Conservation (phyloP, 1,139 yeast genomes). For the Scheffersomyces titani region DNA sequence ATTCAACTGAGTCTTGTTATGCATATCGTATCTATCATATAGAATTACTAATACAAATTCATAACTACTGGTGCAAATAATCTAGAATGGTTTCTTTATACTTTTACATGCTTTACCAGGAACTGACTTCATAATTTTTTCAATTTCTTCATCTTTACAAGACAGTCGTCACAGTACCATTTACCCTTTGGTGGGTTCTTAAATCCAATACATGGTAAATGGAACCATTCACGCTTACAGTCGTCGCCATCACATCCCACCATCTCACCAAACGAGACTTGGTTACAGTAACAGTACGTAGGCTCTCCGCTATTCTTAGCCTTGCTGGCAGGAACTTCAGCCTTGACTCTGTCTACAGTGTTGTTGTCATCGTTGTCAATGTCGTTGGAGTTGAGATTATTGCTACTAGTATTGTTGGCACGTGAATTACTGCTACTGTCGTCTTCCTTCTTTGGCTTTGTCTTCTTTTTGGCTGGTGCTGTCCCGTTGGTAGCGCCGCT, state of each 20-base stretch:
- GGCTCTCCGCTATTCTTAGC: conserved; percentile 52
- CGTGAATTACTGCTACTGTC: conserved; percentile 12
- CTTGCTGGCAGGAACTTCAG: conserved; percentile 4
- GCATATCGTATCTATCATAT: not conserved
- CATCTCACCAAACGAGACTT: conserved; percentile 97
- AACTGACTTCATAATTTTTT: conserved; percentile 12
- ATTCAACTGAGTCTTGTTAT: not conserved
- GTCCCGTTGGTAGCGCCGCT: conserved; percentile 6
- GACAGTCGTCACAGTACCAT: conserved; percentile 96
- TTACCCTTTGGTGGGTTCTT: conserved; percentile 91
- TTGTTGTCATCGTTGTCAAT: conserved; percentile 6
- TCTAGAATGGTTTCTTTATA: not conserved
- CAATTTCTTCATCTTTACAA: conserved; percentile 37
- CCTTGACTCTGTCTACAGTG: conserved; percentile 7
- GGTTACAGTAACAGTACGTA: conserved; percentile 92
- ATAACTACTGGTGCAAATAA: conserved; percentile 5
- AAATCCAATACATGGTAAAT: conserved; percentile 91
- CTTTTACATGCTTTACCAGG: not conserved
- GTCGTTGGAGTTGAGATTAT: conserved; percentile 4
- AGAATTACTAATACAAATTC: not conserved
- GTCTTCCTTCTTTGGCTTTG: conserved; percentile 31
- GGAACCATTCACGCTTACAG: conserved; percentile 96
- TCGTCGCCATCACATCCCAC: conserved; percentile 97
- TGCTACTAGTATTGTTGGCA: conserved; percentile 2
- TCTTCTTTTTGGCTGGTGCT: conserved; percentile 24